A percentile compares a stretch with the other conserved stretches of the same genome.
phyloP scores from a whole-genome alignment of 2,329 filamentous ascomycete species.

The Cytospora schulzeri region DNA sequence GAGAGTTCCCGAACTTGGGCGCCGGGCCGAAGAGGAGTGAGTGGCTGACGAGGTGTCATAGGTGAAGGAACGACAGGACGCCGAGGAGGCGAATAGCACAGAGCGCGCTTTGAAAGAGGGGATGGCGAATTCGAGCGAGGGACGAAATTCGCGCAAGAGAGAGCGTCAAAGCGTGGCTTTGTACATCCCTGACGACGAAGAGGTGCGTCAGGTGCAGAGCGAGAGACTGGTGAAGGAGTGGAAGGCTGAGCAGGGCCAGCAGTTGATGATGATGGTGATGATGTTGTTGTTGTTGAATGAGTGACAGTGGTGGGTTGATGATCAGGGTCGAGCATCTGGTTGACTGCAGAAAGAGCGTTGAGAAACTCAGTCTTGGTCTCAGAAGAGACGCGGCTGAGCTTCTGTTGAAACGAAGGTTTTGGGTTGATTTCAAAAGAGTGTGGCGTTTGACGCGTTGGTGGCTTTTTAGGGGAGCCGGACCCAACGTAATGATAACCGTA shows the following conservation, averaged over 20 bases:
- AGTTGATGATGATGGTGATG: background rate
- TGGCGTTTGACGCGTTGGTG: background rate
- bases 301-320: background rate
- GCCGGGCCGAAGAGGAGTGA: background rate
- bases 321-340: background rate
- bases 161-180: conserved; percentile 6
- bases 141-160: background rate
- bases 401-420: background rate
- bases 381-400: background rate
- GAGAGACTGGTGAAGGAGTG: background rate
- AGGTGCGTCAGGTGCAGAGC: conserved; percentile 9
- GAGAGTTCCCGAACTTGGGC: background rate
- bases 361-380: background rate
- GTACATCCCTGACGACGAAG: conserved; percentile 8
- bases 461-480: conserved; percentile 1
- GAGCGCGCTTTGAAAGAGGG: background rate
- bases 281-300: background rate
- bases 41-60: background rate
- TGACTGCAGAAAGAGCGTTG: background rate
- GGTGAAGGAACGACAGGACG: background rate
- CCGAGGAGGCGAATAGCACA: background rate
- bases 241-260: background rate
- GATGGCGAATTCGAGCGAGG: background rate
- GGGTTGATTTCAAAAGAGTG: background rate
- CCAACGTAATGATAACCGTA: background rate